Evolutionary conservation across 306 rosid genomes (phyloP), one percentile per base, ranked within the genome.

Genomic region (Dalbergia cultrata): DNA sequence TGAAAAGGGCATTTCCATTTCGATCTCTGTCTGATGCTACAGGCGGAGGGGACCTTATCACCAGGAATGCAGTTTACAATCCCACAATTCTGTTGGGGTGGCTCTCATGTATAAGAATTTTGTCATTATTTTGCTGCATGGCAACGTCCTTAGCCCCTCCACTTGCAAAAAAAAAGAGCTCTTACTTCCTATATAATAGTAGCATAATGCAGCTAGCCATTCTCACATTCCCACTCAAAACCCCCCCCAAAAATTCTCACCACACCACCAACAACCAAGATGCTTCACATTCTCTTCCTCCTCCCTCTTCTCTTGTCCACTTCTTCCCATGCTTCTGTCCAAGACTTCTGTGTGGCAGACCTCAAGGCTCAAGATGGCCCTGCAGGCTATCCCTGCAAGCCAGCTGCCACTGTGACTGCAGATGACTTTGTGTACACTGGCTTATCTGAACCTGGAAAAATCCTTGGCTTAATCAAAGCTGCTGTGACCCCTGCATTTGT

Each of bases 401-500:
- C 65, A 13, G 22, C 83, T 0, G 33, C 86, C 0, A 81, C 68
- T 0, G 95, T 94, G 43, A 94, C 93, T 0, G 86, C 65, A 2
- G 81, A 73, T 26, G 98, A 92, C 80, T 94, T 92, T 39, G 90
- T 68, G 37, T 94, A 19, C 26, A 16, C 81, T 0, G 94, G 91
- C 83, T 65, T 94, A 35, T 9, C 21, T 1, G 47, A 5, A 34
- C 52, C 87, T 1, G 97, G 87, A 70, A 94, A 92, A 88, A 85
- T 83, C 77, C 17, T 90, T 37, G 89, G 77, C 80, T 77, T 92
- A 11, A 94, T 94, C 44, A 83, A 47, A 7, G 98, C 97, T 8
- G 91, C 98, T 0, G 97, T 94, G 4, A 84, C 93, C 9, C 93
- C 98, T 0, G 98, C 93, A 58, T 94, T 94, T 72, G 97, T 89